Evolutionary conservation across 352 stramenopile genomes (phyloP).

Genomic region (Phytophthora foliorum): DNA sequence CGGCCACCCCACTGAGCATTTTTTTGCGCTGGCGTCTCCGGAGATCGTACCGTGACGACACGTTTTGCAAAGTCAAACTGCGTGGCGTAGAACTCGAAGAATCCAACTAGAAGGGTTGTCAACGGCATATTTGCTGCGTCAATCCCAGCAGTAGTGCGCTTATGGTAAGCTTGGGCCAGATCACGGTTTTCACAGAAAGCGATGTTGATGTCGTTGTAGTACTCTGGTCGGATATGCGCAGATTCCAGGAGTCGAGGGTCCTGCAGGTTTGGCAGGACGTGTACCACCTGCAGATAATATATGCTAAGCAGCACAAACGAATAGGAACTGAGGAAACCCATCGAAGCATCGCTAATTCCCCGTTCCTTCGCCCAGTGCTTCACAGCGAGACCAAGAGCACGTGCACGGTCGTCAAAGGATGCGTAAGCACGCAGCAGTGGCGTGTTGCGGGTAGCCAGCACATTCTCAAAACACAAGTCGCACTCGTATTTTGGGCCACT

Average conservation of each 20-base stretch:
- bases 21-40: constrained; percentile 52
- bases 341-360: constrained; percentile 96
- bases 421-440: constrained; percentile 84
- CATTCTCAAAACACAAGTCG: constrained; percentile 89
- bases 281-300: constrained; percentile 95
- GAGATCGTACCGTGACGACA: constrained; percentile 93
- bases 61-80: constrained; percentile 96
- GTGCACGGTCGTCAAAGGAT: constrained; percentile 76
- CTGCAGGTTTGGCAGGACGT: constrained; percentile 97
- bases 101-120: constrained; percentile 91
- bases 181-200: constrained; percentile 70
- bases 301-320: constrained; percentile 98
- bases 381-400: constrained; percentile 94
- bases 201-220: constrained; percentile 73
- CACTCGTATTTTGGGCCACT: constrained; percentile 67
- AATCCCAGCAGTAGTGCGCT: constrained; percentile 6
- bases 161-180: constrained; percentile 55
- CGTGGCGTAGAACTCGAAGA: constrained; percentile 98
- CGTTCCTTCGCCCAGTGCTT: constrained; percentile 99
- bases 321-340: constrained; percentile 98
- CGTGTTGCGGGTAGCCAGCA: constrained; percentile 85
- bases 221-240: constrained; percentile 42
- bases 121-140: constrained; percentile 41
- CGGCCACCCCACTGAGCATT: constrained; percentile 47
- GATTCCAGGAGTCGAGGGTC: constrained; percentile 58